Evolutionary conservation across 345 rosid genomes (phyloP).

Genomic region (Citrus hindsii): DNA sequence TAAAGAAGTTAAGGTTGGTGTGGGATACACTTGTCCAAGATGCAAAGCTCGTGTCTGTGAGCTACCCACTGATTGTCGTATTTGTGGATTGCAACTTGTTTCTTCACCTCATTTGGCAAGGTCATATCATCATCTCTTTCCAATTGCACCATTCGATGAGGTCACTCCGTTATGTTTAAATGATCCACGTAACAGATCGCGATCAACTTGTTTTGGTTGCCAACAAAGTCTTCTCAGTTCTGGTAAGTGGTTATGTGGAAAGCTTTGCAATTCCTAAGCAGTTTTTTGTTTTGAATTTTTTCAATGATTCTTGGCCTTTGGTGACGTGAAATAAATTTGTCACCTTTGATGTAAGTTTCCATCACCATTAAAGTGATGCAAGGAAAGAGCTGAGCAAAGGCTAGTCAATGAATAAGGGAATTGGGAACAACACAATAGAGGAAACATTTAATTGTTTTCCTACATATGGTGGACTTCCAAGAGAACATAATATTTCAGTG

Average conservation of each 20-base stretch:
- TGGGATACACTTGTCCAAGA: slow-evolving; percentile 91
- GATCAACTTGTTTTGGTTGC: slow-evolving; percentile 76
- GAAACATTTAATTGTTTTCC: neutral
- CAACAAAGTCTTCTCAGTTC: slow-evolving; percentile 60
- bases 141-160: slow-evolving; percentile 79
- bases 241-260: slow-evolving; percentile 35
- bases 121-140: slow-evolving; percentile 96
- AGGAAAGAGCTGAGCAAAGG: neutral
- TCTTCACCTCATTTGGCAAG: slow-evolving; percentile 97
- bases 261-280: no score
- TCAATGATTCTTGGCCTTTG: neutral
- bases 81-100: slow-evolving; percentile 91
- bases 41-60: slow-evolving; percentile 93
- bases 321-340: neutral
- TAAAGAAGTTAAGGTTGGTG: slow-evolving; percentile 80
- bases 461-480: neutral
- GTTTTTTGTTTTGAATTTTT: neutral
- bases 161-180: slow-evolving; percentile 32
- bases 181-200: slow-evolving; percentile 33
- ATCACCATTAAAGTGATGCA: neutral
- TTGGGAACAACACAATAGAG: neutral
- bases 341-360: neutral
- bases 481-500: neutral
- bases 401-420: neutral
- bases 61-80: slow-evolving; percentile 81